Base-by-base conservation (phyloP, 495 filamentous ascomycete species). In the Echria macrotheca region DNA sequence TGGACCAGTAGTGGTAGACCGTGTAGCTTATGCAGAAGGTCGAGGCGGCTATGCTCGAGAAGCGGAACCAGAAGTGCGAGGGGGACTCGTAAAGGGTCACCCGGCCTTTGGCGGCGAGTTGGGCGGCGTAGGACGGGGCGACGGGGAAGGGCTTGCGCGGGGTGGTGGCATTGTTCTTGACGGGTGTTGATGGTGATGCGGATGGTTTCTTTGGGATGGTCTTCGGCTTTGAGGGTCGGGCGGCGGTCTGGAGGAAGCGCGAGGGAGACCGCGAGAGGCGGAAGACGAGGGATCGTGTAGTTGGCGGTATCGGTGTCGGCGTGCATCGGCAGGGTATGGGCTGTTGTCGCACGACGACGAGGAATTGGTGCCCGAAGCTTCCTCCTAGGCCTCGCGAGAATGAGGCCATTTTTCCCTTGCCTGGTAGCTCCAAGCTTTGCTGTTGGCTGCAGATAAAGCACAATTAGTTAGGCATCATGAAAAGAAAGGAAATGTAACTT, bases 81-180 rank as follows among this genome's bases (percentile, higher is more conserved):
- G 74, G 80, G 0, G 78, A 73, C 49, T 80, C 67, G 69, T 82
- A 89, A 25, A 87, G 65, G 0, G 78, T 60, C 6, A 73, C 77
- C 18, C 71, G 69, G 18, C 60, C 33, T 22, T 68, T 70, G 15
- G 56, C 50, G 1, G 73, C 71, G 32, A 81, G 69, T 17, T 60
- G 65, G 23, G 67, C 55, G 24, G 70, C 69, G 59, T 68, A 78
- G 35, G 65, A 24, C 43, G 29, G 10, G 42, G 43, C 14, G 46
- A 18, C 14, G 26, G 50, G 36, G 22, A 29, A 46, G 5, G 44
- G 9, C 25, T 31, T 18, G 28, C 41, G n/a, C 19, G 19, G 28
- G 19, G 44, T 31, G 41, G 41, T 17, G 15, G 1, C 25, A 33
- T 40, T 48, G 10, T 23, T 47, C n/a, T n/a, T n/a, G n/a, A n/a